Evolutionary conservation across 805 yeast genomes (phyloP), one percentile per base, ranked within the genome.

Genomic region (Yarrowia sp.): DNA sequence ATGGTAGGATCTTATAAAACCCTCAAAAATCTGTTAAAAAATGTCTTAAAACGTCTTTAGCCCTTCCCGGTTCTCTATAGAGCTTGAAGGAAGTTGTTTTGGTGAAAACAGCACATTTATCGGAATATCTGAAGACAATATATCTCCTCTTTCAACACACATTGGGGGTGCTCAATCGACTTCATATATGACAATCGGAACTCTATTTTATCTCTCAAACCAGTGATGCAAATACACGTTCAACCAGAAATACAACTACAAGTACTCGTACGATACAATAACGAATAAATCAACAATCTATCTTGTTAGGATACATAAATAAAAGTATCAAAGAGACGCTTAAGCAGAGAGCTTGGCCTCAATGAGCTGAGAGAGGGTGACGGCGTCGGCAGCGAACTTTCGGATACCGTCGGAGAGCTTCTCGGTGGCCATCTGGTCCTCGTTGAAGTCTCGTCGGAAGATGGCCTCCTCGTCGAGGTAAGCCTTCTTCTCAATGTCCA

Each of bases 391-490:
- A 73, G 97, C 90, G 80, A 95, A 95, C 78, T 87, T 86, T 84
- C 98, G 89, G 82, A 95, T 95, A 85, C 99, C 99, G 77, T 95
- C 97, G 72, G 97, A 80, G 76, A 95, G 85, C 83, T 95, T 95
- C 82, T 91, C 98, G 70, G 97, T 91, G 72, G 98, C 96, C 98
- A 95, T 93, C 70, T 95, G 95, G 78, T 95, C 98, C 78, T 95
- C 96, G 81, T 95, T 93, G 72, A 95, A 81, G 67, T 81, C 83
- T 82, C 84, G 90, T 85, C 97, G 90, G 92, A 95, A 95, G 69
- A 82, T 78, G 61, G 96, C 79, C 81, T 93, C 98, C 78, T 92
- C 87, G 75, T 91, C 86, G 69, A 95, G 81, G 81, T 78, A 95
- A 28, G 92, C 77, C 67, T 88, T 92, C 84, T 92, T 90, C 77